Base-by-base conservation (phyloP, 148 eudicot genomes). In the Chenopodium formosanum region DNA sequence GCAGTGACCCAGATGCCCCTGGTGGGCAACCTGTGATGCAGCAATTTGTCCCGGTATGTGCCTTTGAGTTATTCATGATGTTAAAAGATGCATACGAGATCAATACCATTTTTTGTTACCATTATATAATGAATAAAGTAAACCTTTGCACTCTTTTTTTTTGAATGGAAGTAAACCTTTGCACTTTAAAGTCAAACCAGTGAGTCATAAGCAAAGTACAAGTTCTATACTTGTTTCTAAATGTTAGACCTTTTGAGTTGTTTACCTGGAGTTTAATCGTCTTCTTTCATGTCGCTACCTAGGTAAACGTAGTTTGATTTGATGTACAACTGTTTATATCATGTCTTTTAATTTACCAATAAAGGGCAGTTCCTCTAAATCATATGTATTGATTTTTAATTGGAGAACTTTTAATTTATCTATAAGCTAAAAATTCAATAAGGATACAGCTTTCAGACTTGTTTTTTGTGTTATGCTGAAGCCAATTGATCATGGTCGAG, bases 11-110 rank as follows among this genome's bases (percentile, higher is more conserved):
- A 78, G 88, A 91, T 85, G 98, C 99, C 29, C 99, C 98, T 78
- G 99, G 99, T 79, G 97, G 97, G 81, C 89, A 90, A 50, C 99
- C 98, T 82, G 88, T 97, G 74, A 91, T 94, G 94, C 99, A 94
- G 86, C 92, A 89, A 75, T 86, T 93, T 78, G 66, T 90, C 16
- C 92, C 86, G 92, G 99, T 96, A 91, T 82, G 89, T 71, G n/a
- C 77, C 81, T 73, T 76, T 23, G 32, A 44, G 34, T 60, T 62
- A 71, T 7, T 73, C n/a, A 22, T 67, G n/a, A 25, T 73, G 19
- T 46, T 47, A 7, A 40, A 6, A 17, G 19, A 25, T 60, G 29
- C 68, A 71, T 17, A 23, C 23, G 10, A 40, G 7, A 17, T 25
- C 1, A 29, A 46, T 40, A 73, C 19, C 53, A 25, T 58, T 46